phyloP scores from a whole-genome alignment of 2,329 filamentous ascomycete species.

The Tolypocladium inflatum region DNA sequence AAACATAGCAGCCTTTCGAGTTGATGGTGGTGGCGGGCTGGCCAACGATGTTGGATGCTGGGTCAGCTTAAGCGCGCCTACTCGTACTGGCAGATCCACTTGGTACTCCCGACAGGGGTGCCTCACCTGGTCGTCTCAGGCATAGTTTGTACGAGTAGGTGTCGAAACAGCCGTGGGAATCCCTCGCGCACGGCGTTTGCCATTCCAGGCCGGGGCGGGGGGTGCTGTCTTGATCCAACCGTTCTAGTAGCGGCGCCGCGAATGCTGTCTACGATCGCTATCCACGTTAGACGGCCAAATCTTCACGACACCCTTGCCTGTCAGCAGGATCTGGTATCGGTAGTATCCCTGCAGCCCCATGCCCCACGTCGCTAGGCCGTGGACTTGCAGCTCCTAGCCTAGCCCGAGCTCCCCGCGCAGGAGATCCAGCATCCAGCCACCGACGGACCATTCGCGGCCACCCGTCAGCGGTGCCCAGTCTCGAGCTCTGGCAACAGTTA shows the following conservation, averaged over 20 bases:
- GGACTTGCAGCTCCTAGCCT: neutral
- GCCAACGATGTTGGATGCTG: neutral
- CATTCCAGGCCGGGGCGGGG: neutral
- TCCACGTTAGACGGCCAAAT: neutral
- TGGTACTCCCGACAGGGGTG: neutral
- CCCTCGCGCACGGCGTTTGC: neutral
- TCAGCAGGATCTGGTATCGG: neutral
- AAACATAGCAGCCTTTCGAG: neutral
- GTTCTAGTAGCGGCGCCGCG: neutral
- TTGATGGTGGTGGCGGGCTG: neutral
- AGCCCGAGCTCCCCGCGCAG: neutral
- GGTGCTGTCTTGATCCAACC: neutral
- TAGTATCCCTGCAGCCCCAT: neutral
- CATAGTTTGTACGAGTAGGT: neutral
- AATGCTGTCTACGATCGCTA: neutral
- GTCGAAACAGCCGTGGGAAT: neutral
- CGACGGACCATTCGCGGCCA: neutral
- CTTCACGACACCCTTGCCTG: neutral
- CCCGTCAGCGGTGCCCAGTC: neutral
- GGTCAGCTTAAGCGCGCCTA: neutral
- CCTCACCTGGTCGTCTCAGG: neutral
- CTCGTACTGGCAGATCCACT: neutral
- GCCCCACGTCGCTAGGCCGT: neutral
- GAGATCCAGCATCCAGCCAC: neutral
- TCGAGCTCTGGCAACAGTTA: neutral